phyloP scores from a whole-genome alignment of 129 eudicot species.

The Lonicera japonica region DNA sequence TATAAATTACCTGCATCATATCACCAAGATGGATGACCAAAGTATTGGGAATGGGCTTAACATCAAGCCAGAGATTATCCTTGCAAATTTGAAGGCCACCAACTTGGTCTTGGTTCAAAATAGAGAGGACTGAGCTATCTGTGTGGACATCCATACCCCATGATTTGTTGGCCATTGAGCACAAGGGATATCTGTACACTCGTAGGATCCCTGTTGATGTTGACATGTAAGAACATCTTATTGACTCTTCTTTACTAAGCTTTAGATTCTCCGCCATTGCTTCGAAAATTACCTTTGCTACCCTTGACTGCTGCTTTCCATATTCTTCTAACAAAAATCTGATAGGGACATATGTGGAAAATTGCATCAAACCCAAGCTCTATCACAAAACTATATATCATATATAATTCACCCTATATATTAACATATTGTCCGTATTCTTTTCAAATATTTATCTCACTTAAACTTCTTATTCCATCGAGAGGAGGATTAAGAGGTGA shows the following conservation, averaged over 20 bases:
- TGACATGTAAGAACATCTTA: slow-evolving; percentile 36
- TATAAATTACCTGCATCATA: slow-evolving; percentile 63
- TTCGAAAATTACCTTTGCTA: slow-evolving; percentile 44
- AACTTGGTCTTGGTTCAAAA: slow-evolving; percentile 62
- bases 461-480: no score
- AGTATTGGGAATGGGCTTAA: slow-evolving; percentile 47
- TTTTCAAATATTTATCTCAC: no score
- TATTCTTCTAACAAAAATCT: slow-evolving; percentile 54
- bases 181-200: slow-evolving; percentile 61
- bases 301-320: slow-evolving; percentile 50
- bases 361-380: no score
- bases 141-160: slow-evolving; percentile 82
- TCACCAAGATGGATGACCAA: slow-evolving; percentile 76
- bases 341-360: neutral
- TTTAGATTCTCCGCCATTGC: slow-evolving; percentile 39
- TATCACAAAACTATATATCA: no score
- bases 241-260: neutral
- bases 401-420: no score
- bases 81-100: slow-evolving; percentile 75
- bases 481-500: no score
- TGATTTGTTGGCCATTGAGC: slow-evolving; percentile 21
- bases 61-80: slow-evolving; percentile 53
- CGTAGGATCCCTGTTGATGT: slow-evolving; percentile 51
- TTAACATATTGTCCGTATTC: no score
- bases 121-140: slow-evolving; percentile 76